Conservation (phyloP, 2,329 filamentous ascomycete species). For the Colletotrichum simmondsii region DNA sequence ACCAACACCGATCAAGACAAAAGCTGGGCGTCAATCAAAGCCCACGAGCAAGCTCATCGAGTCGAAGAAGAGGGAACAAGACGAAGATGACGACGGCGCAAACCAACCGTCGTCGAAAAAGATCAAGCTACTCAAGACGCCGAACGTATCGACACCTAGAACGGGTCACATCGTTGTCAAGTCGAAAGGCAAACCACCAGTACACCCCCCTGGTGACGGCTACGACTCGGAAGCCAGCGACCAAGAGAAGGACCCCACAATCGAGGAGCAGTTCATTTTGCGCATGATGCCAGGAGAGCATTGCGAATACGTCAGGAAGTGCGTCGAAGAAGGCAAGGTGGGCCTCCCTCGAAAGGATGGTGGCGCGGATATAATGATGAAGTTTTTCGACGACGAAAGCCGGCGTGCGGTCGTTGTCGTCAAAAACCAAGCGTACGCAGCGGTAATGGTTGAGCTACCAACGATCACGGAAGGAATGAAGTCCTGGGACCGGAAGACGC, state of each 20-base stretch:
- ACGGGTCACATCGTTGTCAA: slow-evolving; percentile 61
- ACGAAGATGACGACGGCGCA: slow-evolving; percentile 62
- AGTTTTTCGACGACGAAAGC: slow-evolving; percentile 80
- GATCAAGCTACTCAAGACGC: slow-evolving; percentile 61
- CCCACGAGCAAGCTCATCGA: slow-evolving; percentile 68
- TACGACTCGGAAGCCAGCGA: slow-evolving; percentile 98
- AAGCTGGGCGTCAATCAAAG: slow-evolving; percentile 69
- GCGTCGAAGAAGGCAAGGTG: slow-evolving; percentile 81
- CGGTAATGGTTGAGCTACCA: slow-evolving; percentile 83
- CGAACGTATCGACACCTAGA: slow-evolving; percentile 40
- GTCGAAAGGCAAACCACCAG: slow-evolving; percentile 74
- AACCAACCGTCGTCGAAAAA: slow-evolving; percentile 56
- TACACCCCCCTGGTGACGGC: slow-evolving; percentile 82
- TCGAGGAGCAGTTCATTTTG: slow-evolving; percentile 90
- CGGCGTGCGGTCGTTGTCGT: slow-evolving; percentile 80
- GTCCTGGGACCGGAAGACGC: slow-evolving; percentile 88
- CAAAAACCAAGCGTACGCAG: slow-evolving; percentile 78
- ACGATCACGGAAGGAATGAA: slow-evolving; percentile 93
- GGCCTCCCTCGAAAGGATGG: slow-evolving; percentile 72
- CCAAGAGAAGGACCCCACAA: slow-evolving; percentile 84
- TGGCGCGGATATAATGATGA: slow-evolving; percentile 82
- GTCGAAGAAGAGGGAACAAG: slow-evolving; percentile 70
- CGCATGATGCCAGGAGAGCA: slow-evolving; percentile 89
- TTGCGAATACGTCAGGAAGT: slow-evolving; percentile 82
- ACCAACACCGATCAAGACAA: slow-evolving; percentile 59